Base-by-base conservation (phyloP, 441 rosid species). In the Euphorbia corollata region DNA sequence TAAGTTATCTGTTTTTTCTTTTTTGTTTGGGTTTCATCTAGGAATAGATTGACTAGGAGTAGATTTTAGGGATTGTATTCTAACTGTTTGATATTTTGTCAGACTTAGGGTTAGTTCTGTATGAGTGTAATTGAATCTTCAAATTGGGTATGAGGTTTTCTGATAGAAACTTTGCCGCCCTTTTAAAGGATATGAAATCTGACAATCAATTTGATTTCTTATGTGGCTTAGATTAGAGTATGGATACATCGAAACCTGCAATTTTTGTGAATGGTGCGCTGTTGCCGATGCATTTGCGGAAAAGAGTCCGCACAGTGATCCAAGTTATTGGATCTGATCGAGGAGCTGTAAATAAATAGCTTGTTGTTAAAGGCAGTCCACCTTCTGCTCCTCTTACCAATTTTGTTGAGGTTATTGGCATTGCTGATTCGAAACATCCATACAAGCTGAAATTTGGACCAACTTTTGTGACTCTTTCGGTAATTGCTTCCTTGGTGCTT, bases 241-340 rank as follows among this genome's bases (percentile, higher is more conserved):
- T 92, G 97, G 97, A 92, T 74, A 82, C 91, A 0, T 87, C 90
- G 19, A 84, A 74, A 68, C 97, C 98, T 71, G 84, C 89, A 18
- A 92, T 79, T 66, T 81, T 90, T 68, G 97, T 90, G 53, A 90
- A 90, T 53, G 95, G 88, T 7, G 82, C 63, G 56, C 69, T 85
- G 39, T 61, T 93, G 74, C 78, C 83, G 2, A 75, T 86, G 74
- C 83, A 77, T 71, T 68, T 85, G 22, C 82, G 95, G 6, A 84
- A 84, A 75, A 87, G 86, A 77, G 96, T 93, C n/a, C 81, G 95
- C 54, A 71, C 86, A 5, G 95, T 90, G 73, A 32, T 93, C 63
- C 91, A 88, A 82, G 90, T 85, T 59, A 20, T 78, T 12, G 77
- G 76, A 23, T 78, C 89, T 30, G 96, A 93, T 24, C 72, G 60